A percentile compares a stretch with the other conserved stretches of the same genome.
Conservation (phyloP, 441 rosid species). For the Syzygium syzygioides region DNA sequence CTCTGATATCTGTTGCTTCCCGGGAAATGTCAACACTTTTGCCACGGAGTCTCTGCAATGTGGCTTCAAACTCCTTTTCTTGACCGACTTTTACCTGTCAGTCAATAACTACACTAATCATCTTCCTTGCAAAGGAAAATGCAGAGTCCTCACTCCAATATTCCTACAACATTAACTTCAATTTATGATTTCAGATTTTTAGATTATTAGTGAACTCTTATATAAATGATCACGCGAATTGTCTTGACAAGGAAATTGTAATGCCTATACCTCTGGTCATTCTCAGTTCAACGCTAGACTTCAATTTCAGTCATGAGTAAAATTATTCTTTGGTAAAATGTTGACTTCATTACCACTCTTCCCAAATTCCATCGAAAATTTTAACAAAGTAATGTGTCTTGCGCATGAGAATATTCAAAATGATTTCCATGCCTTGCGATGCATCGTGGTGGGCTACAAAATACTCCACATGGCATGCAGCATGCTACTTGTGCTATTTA, state of each 20-base stretch:
- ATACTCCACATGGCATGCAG: neutral
- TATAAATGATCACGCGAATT: neutral
- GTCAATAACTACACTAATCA: neutral
- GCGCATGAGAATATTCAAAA: neutral
- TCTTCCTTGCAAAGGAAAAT: neutral
- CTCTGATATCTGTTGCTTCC: slow-evolving; percentile 52
- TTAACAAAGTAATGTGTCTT: neutral
- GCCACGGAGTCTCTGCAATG: slow-evolving; percentile 46
- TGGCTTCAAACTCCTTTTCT: slow-evolving; percentile 42
- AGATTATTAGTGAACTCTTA: neutral
- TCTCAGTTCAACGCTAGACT: neutral
- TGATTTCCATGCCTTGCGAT: neutral
- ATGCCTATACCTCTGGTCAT: neutral
- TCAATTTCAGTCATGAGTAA: neutral
- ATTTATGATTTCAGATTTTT: neutral
- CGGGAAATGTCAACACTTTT: slow-evolving; percentile 34
- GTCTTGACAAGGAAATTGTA: neutral
- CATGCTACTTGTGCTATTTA: neutral
- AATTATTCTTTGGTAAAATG: neutral
- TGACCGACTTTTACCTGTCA: slow-evolving; percentile 44
- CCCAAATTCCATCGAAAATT: neutral
- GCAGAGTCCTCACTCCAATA: neutral
- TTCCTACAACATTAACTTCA: neutral
- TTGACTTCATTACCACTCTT: neutral
- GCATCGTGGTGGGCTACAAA: neutral